These are phyloP conservation scores for Suhomyces faveliae DNA, from an alignment of 805 yeast species.

Conservation along the genomic window DNA sequence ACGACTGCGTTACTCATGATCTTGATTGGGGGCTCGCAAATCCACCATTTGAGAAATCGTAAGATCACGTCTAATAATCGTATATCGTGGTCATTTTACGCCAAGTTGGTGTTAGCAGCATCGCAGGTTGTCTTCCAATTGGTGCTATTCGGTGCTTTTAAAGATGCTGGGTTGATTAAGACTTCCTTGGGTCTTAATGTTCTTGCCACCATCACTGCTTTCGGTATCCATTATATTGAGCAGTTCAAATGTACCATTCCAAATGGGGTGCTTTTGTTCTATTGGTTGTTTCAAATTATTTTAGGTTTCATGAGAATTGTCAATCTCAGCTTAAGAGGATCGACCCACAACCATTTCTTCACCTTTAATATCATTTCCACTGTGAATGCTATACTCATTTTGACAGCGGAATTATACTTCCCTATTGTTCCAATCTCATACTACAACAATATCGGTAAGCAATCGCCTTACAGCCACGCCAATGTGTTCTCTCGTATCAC, in stretches of 20 bases:
- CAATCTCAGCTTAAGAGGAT: conserved; percentile 39
- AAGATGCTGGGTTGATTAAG: conserved; percentile 23
- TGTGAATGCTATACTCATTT: conserved; percentile 41
- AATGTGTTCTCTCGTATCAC: conserved; percentile 75
- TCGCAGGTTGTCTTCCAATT: conserved; percentile 40
- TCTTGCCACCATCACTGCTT: conserved; percentile 49
- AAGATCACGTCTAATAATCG: conserved; percentile 33
- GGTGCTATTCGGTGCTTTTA: conserved; percentile 15
- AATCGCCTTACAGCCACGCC: conserved; percentile 43
- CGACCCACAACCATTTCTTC: conserved; percentile 43
- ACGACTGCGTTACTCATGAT: conserved; percentile 43
- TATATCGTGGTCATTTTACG: conserved; percentile 38
- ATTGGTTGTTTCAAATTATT: conserved; percentile 64
- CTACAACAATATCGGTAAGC: conserved; percentile 7
- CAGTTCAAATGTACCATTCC: conserved; percentile 65
- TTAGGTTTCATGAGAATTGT: conserved; percentile 46
- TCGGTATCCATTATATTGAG: conserved; percentile 66
- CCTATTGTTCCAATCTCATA: conserved; percentile 26
- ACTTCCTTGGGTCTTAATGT: conserved; percentile 28
- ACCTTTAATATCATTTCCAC: conserved; percentile 19
- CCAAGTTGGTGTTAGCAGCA: conserved; percentile 39
- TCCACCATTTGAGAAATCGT: conserved; percentile 28
- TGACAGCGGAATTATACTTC: conserved; percentile 44
- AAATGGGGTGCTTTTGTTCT: conserved; percentile 64
- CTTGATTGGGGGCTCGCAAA: conserved; percentile 39